A percentile compares a stretch with the other conserved stretches of the same genome.
Evolutionary conservation across 345 rosid species (phyloP).

Genomic region (Draba incana): DNA sequence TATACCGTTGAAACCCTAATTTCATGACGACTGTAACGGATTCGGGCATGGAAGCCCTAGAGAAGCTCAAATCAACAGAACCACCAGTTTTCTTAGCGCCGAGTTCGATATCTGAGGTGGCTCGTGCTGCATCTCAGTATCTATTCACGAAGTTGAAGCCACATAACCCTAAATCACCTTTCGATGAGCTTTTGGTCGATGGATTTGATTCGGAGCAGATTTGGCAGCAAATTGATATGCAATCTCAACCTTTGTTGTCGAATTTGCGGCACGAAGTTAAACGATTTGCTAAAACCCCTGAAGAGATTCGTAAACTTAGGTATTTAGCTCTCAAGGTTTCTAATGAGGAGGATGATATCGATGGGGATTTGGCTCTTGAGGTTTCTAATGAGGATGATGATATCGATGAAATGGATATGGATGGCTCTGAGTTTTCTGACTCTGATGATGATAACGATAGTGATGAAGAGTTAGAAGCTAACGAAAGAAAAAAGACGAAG

Average conservation of each 20-base stretch:
- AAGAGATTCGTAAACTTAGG: conserved; percentile 48
- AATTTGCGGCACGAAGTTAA: conserved; percentile 58
- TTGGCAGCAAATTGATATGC: conserved; percentile 95
- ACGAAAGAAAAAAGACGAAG: conserved; percentile 34
- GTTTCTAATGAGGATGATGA: conserved; percentile 28
- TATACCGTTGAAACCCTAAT: neutral
- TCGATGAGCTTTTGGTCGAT: conserved; percentile 65
- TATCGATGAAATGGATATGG: conserved; percentile 46
- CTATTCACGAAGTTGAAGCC: conserved; percentile 65
- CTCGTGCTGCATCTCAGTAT: conserved; percentile 63
- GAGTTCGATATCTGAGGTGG: conserved; percentile 50
- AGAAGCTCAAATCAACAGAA: conserved; percentile 62
- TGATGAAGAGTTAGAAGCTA: conserved; percentile 43
- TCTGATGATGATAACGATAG: conserved; percentile 47
- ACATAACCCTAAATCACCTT: conserved; percentile 61
- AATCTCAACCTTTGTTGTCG: conserved; percentile 63
- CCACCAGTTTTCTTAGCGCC: conserved; percentile 76
- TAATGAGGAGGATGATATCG: conserved; percentile 38
- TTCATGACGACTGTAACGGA: conserved; percentile 48
- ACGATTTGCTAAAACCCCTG: conserved; percentile 61
- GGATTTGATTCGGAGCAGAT: conserved; percentile 94
- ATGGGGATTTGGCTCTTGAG: conserved; percentile 30
- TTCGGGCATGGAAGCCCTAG: conserved; percentile 55
- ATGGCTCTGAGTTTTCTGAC: conserved; percentile 46
- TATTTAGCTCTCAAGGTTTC: conserved; percentile 29